Percentiles rank a stretch among this genome's conserved stretches.
Conservation (phyloP, 768 basidiomycete genomes). For the Russula sp. region DNA sequence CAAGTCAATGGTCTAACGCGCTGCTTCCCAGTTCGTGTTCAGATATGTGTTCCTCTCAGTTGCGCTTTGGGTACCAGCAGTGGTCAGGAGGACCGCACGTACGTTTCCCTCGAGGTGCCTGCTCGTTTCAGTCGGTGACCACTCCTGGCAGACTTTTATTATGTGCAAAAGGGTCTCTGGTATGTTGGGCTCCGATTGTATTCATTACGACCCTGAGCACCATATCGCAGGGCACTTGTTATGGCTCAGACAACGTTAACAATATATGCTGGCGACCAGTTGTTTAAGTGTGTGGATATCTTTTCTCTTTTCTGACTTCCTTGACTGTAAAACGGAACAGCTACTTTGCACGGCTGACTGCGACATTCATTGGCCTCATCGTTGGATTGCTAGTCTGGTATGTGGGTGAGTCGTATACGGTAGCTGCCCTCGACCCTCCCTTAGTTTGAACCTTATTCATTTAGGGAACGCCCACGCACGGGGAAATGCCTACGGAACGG, state of each 20-base stretch:
- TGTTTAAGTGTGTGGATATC: constrained; percentile 37
- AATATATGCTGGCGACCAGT: constrained; percentile 53
- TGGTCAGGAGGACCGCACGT: constrained; percentile 39
- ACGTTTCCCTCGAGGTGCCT: constrained; percentile 24
- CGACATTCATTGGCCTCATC: constrained; percentile 44
- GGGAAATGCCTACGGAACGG: constrained; percentile 53
- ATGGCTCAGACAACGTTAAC: constrained; percentile 56
- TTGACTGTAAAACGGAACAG: constrained; percentile 23
- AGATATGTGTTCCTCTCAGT: constrained; percentile 45
- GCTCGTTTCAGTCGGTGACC: constrained; percentile 4
- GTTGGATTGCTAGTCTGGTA: constrained; percentile 48
- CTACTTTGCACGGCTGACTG: constrained; percentile 41
- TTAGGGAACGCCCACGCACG: constrained; percentile 38
- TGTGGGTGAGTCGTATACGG: constrained; percentile 31
- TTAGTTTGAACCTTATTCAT: not conserved
- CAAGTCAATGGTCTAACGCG: not conserved
- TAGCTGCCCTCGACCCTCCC: not conserved
- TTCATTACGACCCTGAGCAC: not conserved
- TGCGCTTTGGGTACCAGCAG: constrained; percentile 47
- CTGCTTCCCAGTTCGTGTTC: constrained; percentile 39
- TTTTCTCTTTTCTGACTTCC: not conserved
- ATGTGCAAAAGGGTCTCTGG: constrained; percentile 44
- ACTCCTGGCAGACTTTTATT: constrained; percentile 35
- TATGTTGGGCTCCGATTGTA: constrained; percentile 19
- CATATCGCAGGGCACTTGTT: constrained; percentile 43